These are phyloP conservation scores for Globisporangium carolinianum DNA, from an alignment of 352 stramenopile genomes.

Conservation along the genomic window DNA sequence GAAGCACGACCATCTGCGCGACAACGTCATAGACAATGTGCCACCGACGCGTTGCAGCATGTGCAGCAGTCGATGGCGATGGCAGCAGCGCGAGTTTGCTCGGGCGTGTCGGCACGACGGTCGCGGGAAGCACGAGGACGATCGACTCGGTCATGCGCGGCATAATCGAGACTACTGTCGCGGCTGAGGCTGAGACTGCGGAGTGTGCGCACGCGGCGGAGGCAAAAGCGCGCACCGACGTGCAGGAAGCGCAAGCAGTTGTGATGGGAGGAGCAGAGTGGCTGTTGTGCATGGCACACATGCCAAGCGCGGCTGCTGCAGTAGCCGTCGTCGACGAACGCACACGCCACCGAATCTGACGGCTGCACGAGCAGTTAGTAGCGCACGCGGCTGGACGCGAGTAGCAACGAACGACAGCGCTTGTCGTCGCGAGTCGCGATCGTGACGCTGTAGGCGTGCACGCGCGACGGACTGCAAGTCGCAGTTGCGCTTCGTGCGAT, in stretches of 20 bases:
- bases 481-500: background rate
- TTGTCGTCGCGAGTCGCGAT: conserved; percentile 1
- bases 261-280: background rate
- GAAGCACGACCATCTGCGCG: conserved; percentile 50
- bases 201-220: background rate
- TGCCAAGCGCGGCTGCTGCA: background rate
- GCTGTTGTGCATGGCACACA: background rate
- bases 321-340: background rate
- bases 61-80: too few species aligned
- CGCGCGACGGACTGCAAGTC: background rate
- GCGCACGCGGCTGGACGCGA: too few species aligned
- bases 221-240: background rate
- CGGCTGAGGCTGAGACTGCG: background rate
- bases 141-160: conserved; percentile 2
- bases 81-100: too few species aligned
- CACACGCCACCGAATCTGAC: background rate
- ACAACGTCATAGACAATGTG: conserved; percentile 25
- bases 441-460: conserved; percentile 6
- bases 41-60: conserved; percentile 3
- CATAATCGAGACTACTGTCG: conserved; percentile 6
- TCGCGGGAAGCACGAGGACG: background rate
- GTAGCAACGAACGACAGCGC: too few species aligned
- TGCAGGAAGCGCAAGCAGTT: background rate
- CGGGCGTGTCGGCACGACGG: background rate
- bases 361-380: too few species aligned